Percentiles rank a stretch among this genome's conserved stretches.
Evolutionary conservation across 495 filamentous ascomycete species (phyloP).

Genomic region (Bombardia bombarda): DNA sequence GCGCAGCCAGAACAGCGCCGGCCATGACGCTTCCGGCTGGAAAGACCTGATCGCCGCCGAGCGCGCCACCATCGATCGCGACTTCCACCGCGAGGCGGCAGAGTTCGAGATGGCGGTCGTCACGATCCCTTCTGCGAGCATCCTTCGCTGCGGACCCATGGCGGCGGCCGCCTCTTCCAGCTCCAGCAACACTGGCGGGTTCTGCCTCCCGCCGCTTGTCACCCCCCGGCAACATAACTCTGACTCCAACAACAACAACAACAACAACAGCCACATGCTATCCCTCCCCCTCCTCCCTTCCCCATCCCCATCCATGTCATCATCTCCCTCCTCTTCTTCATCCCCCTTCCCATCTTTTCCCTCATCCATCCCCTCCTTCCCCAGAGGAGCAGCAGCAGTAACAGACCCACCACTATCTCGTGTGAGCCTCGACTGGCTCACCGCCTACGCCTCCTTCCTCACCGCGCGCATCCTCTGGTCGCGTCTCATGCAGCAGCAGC

Average conservation of each 20-base stretch:
- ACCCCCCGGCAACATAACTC: not conserved
- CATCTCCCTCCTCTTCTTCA: not conserved
- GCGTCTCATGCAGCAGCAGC: constrained; percentile 2
- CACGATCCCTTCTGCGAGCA: constrained; percentile 8
- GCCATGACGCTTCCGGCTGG: not conserved
- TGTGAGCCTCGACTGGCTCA: constrained; percentile 10
- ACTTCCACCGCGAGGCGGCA: constrained; percentile 8
- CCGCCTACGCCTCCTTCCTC: constrained; percentile 12
- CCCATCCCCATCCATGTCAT: no score
- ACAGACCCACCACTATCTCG: no score
- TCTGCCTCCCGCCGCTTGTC: no score
- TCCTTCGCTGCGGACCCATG: constrained; percentile 2
- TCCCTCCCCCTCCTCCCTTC: no score
- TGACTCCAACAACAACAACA: not conserved
- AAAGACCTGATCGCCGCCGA: constrained; percentile 6
- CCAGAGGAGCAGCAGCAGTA: no score
- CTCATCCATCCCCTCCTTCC: no score
- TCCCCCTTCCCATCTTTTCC: not conserved
- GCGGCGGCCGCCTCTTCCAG: not conserved
- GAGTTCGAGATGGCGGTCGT: constrained; percentile 13
- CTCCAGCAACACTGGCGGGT: no score
- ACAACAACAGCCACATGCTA: not conserved
- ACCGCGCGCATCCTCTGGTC: constrained; percentile 16
- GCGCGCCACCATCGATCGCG: constrained; percentile 7
- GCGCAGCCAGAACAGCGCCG: not conserved